phyloP scores from a whole-genome alignment of 805 yeast genomes.

The Wickerhamiella kazuoi region DNA sequence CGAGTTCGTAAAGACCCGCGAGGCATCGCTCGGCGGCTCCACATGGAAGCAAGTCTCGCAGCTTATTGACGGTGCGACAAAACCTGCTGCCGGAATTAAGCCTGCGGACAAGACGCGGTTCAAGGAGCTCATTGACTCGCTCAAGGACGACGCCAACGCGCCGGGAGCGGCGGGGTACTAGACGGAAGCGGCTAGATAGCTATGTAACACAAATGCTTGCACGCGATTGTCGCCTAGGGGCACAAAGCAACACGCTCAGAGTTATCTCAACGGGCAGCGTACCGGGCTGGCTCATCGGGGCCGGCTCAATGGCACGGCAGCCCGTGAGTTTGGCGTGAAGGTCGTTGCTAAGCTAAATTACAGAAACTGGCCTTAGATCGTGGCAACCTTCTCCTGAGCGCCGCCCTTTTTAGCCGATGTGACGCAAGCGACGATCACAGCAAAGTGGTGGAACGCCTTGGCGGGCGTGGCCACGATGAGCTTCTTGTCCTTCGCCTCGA shows the following conservation, averaged over 20 bases:
- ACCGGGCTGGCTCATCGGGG: no score
- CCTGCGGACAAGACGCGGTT: conserved; percentile 54
- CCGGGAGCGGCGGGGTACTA: conserved; percentile 63
- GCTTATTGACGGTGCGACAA: conserved; percentile 29
- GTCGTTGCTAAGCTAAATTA: background rate
- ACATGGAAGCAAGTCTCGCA: conserved; percentile 45
- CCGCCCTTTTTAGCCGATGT: conserved; percentile 38
- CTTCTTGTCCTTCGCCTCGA: conserved; percentile 40
- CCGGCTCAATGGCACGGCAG: no score
- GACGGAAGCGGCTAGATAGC: no score
- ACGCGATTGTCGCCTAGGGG: no score
- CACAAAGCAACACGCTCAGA: no score
- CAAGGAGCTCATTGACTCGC: conserved; percentile 42
- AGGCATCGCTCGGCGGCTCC: conserved; percentile 30
- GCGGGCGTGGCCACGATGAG: conserved; percentile 46
- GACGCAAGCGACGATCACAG: conserved; percentile 71
- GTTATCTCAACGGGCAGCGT: no score
- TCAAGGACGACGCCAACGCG: conserved; percentile 51
- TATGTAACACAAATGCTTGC: no score
- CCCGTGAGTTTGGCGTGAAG: background rate
- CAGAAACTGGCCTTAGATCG: conserved; percentile 1
- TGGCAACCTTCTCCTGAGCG: conserved; percentile 19
- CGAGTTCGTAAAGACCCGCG: conserved; percentile 50
- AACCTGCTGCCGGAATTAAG: conserved; percentile 23
- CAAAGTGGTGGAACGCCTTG: conserved; percentile 80